Percentiles rank a stretch among this genome's conserved stretches.
Conservation (phyloP, 495 filamentous ascomycete species). For the Trypethelium eluteriae region DNA sequence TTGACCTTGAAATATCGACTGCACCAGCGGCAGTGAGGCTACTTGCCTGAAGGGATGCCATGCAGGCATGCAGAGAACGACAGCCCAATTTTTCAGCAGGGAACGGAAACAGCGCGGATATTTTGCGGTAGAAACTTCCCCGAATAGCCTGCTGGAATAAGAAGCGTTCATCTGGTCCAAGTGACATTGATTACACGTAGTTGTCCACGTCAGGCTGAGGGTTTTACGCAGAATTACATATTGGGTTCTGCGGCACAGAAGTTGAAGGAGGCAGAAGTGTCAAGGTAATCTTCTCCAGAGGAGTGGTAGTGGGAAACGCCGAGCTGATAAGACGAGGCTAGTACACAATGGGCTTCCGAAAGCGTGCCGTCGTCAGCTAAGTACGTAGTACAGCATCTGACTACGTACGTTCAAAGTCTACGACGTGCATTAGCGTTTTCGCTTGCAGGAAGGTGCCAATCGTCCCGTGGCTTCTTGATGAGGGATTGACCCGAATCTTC, state of each 20-base stretch:
- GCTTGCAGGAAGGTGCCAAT: too few species aligned
- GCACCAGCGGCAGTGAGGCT: background rate
- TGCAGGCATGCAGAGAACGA: background rate
- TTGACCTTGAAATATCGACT: background rate
- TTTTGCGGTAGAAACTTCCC: background rate
- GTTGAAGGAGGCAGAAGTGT: background rate
- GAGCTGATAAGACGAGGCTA: conserved; percentile 1
- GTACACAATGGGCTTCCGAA: background rate
- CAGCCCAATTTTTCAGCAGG: background rate
- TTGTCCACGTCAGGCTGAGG: background rate
- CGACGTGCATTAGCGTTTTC: too few species aligned
- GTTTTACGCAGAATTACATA: background rate
- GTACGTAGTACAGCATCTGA: background rate
- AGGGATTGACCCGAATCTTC: too few species aligned
- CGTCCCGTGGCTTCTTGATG: too few species aligned
- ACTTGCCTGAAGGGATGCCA: background rate
- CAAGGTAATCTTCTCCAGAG: background rate
- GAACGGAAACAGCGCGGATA: background rate
- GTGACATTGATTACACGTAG: background rate
- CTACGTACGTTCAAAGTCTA: too few species aligned
- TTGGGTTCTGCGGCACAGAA: background rate
- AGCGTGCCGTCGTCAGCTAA: background rate
- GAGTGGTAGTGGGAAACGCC: background rate
- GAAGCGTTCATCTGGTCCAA: conserved; percentile 2
- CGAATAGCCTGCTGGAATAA: background rate